Percentiles rank a stretch among this genome's conserved stretches.
phyloP scores from a whole-genome alignment of 2,329 filamentous ascomycete genomes.

The Penicillium fuscoglaucum region DNA sequence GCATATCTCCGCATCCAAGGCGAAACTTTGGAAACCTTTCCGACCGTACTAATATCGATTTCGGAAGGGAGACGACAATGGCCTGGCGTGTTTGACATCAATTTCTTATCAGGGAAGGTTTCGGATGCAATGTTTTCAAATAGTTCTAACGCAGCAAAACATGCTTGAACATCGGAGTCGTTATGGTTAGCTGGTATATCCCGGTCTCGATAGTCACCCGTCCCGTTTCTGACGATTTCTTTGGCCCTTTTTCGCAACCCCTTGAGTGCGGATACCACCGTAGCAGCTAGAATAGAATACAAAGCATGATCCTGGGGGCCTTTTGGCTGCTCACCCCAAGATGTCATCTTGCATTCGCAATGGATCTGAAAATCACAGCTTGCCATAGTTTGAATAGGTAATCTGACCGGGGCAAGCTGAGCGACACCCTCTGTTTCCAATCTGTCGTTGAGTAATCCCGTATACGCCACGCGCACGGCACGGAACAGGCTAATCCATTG shows the following conservation, averaged over 20 bases:
- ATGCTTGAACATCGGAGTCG: background rate
- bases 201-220: background rate
- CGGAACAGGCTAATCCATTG: slow-evolving; percentile 3
- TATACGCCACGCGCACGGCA: background rate
- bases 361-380: background rate
- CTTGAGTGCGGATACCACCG: background rate
- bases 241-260: background rate
- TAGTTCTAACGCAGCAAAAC: background rate
- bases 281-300: background rate
- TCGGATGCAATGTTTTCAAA: background rate
- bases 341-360: background rate
- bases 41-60: background rate
- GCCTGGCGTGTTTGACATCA: background rate
- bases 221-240: background rate
- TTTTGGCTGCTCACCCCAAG: background rate
- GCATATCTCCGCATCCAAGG: slow-evolving; percentile 4
- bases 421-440: background rate
- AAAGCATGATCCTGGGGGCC: background rate
- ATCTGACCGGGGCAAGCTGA: no score
- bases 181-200: no score
- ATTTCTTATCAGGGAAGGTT: background rate
- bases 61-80: background rate
- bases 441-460: background rate
- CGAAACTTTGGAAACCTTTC: background rate
- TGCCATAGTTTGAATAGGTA: background rate